Percentiles rank a stretch among this genome's conserved stretches.
Evolutionary conservation across 306 rosid species (phyloP).

Genomic region (Betula pendula): DNA sequence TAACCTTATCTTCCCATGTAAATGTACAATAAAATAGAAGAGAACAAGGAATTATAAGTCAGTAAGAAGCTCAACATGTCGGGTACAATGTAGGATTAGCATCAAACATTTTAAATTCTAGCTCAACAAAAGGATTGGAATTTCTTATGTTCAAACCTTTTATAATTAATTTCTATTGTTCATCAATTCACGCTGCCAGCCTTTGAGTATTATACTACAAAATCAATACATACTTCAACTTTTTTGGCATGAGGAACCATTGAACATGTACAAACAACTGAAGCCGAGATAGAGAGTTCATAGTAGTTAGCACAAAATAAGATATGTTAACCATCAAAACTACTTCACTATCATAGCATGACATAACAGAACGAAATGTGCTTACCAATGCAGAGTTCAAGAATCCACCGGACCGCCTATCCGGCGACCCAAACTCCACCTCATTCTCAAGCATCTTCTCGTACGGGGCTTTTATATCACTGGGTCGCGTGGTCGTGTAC

Average conservation of each 20-base stretch:
- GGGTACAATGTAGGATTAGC: not conserved
- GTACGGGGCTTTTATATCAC: conserved; percentile 86
- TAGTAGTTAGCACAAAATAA: not conserved
- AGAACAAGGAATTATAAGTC: not conserved
- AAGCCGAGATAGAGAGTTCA: not conserved
- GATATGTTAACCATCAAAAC: not conserved
- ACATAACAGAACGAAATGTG: conserved; percentile 1
- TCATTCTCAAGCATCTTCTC: conserved; percentile 95
- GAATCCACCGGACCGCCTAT: conserved; percentile 84
- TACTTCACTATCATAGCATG: no score
- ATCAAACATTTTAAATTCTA: not conserved
- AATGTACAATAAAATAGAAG: not conserved
- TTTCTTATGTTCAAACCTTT: not conserved
- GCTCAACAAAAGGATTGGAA: not conserved
- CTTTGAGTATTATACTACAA: not conserved
- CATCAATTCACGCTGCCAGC: not conserved
- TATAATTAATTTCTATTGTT: not conserved
- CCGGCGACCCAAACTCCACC: conserved; percentile 95
- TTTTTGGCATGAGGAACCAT: not conserved
- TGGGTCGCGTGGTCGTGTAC: conserved; percentile 89
- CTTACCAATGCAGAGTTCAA: conserved; percentile 84
- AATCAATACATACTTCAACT: not conserved
- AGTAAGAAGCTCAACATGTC: not conserved
- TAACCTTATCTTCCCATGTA: not conserved
- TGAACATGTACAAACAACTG: not conserved